Percentiles rank a stretch among this genome's conserved stretches.
Conservation (phyloP, 257 asterid species). For the Leptodermis oblonga region DNA sequence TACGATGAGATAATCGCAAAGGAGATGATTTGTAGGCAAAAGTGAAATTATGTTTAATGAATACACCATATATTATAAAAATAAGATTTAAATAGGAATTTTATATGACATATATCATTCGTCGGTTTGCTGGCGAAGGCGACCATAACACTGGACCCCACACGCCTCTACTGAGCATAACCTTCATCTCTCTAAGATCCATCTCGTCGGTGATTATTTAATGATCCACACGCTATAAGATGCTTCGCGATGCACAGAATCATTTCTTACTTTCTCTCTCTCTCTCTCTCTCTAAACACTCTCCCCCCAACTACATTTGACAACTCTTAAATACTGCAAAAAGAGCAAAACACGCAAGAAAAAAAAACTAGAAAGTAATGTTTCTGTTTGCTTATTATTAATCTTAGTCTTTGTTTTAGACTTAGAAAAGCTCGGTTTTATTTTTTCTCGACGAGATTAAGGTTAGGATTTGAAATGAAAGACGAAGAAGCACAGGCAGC, state of each 20-base stretch:
- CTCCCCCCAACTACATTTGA: not conserved
- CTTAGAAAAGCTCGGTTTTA: not conserved
- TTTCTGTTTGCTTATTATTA: not conserved
- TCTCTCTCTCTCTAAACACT: not conserved
- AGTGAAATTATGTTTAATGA: no score
- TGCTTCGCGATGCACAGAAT: conserved; percentile 8
- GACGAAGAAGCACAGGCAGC: conserved; percentile 55
- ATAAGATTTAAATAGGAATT: no score
- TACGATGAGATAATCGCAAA: no score
- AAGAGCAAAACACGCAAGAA: not conserved
- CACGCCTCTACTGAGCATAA: no score
- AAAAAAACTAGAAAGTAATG: no score
- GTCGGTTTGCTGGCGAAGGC: no score
- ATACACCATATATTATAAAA: no score
- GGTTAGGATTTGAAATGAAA: conserved; percentile 46
- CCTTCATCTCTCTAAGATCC: no score
- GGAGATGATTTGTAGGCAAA: no score
- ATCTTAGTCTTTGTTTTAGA: not conserved
- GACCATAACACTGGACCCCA: not conserved
- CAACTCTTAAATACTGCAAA: not conserved
- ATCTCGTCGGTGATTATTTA: conserved; percentile 8
- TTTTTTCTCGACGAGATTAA: not conserved
- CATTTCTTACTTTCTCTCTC: not conserved
- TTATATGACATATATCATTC: no score
- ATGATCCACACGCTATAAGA: not conserved